These are phyloP conservation scores for Macrocybe gigantea DNA, from an alignment of 768 basidiomycete genomes.

Conservation along the genomic window DNA sequence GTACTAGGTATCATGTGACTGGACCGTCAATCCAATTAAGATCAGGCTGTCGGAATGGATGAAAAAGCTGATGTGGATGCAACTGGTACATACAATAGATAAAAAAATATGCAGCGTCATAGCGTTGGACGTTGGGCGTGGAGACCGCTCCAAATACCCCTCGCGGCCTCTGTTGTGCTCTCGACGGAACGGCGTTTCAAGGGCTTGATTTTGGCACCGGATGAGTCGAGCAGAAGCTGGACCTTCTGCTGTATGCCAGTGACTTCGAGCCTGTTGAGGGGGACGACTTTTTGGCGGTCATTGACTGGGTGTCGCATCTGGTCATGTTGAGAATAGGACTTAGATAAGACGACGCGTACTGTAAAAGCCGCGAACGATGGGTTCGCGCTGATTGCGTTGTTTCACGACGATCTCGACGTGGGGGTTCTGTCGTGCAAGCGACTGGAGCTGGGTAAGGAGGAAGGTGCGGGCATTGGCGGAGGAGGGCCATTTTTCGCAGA, in stretches of 20 bases:
- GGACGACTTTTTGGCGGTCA: conserved; percentile 82
- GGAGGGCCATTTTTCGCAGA: conserved; percentile 77
- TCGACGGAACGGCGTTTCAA: conserved; percentile 74
- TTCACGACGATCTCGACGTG: conserved; percentile 83
- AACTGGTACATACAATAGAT: too few relatives aligned
- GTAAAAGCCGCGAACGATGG: conserved; percentile 81
- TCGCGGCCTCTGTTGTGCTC: conserved; percentile 72
- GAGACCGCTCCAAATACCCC: conserved; percentile 88
- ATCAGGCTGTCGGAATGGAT: conserved; percentile 1
- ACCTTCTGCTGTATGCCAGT: conserved; percentile 74
- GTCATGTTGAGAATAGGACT: conserved; percentile 9
- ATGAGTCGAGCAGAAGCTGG: conserved; percentile 78
- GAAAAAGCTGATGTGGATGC: not conserved
- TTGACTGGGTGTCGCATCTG: conserved; percentile 52
- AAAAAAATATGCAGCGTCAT: conserved; percentile 14
- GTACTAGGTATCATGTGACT: too few relatives aligned
- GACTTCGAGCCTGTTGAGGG: conserved; percentile 70
- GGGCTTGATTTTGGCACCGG: conserved; percentile 79
- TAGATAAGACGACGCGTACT: conserved; percentile 35
- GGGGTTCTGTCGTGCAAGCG: conserved; percentile 66
- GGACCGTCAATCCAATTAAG: conserved; percentile 7
- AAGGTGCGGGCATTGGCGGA: conserved; percentile 68
- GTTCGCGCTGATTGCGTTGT: conserved; percentile 69
- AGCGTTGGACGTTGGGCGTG: conserved; percentile 66
- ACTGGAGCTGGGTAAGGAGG: conserved; percentile 55